These are phyloP conservation scores for Suillus subalutaceus DNA, from an alignment of 768 basidiomycete genomes.

Conservation along the genomic window DNA sequence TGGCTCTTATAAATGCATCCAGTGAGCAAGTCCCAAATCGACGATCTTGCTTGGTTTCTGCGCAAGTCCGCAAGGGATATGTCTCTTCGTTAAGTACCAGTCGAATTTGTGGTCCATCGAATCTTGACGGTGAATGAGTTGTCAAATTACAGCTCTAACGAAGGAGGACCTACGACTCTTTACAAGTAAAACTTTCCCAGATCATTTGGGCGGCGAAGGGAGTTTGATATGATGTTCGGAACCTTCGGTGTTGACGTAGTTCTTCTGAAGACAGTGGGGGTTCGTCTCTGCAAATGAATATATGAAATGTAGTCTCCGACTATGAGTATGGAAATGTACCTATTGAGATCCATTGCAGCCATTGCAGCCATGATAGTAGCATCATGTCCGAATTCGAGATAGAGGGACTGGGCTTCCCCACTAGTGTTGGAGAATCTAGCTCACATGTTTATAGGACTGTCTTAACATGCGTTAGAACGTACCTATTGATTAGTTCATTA, in stretches of 20 bases:
- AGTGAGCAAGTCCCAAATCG: constrained; percentile 37
- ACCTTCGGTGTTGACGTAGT: constrained; percentile 30
- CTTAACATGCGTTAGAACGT: constrained; percentile 8
- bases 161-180: constrained; percentile 21
- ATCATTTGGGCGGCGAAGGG: constrained; percentile 42
- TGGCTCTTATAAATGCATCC: constrained; percentile 29
- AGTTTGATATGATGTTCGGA: constrained; percentile 36
- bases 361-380: constrained; percentile 43
- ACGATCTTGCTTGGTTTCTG: constrained; percentile 22
- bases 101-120: constrained; percentile 34
- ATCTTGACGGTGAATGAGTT: constrained; percentile 11
- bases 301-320: not conserved
- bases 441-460: not conserved
- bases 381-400: constrained; percentile 48
- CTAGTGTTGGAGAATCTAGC: constrained; percentile 38
- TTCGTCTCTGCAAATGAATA: constrained; percentile 25
- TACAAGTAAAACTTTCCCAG: constrained; percentile 39
- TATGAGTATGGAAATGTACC: constrained; percentile 20
- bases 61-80: constrained; percentile 35
- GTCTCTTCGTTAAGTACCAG: constrained; percentile 39
- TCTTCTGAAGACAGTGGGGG: constrained; percentile 29
- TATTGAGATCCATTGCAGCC: constrained; percentile 40
- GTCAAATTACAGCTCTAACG: not conserved
- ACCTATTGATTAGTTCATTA: constrained; percentile 43
- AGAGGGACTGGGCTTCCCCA: constrained; percentile 35